These are phyloP conservation scores for Nicotiana rustica DNA, from an alignment of 305 asterid genomes.

Conservation along the genomic window DNA sequence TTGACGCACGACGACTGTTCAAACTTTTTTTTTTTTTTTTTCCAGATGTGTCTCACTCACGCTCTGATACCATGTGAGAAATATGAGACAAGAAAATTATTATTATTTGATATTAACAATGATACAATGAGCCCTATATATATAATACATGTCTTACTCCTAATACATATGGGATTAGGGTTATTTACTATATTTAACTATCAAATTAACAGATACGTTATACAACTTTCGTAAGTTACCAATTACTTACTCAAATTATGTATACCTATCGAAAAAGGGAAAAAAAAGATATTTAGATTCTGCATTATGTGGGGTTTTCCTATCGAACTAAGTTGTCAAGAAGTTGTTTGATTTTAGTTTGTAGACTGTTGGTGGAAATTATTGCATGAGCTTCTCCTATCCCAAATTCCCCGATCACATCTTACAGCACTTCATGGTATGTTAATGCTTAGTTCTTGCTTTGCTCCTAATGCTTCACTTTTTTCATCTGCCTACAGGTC, in stretches of 20 bases:
- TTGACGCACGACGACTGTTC: no score
- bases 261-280: no score
- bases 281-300: neutral
- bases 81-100: no score
- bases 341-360: constrained; percentile 11
- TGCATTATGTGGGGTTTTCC: constrained; percentile 1
- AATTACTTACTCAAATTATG: neutral
- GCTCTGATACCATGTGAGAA: no score
- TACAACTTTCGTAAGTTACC: constrained; percentile 22
- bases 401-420: neutral
- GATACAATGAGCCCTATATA: no score
- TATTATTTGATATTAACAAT: no score
- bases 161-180: no score
- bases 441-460: constrained; percentile 1
- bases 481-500: constrained; percentile 50
- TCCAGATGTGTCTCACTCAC: no score
- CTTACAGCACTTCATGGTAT: neutral
- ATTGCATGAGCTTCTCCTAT: constrained; percentile 16
- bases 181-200: no score
- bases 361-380: neutral
- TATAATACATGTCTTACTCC: no score
- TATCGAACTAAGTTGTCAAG: neutral
- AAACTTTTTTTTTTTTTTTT: no score
- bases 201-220: neutral
- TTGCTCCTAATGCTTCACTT: neutral